Evolutionary conservation across 1,284 basidiomycete species (phyloP).

Genomic region (Neotropicomus parvogracilis): DNA sequence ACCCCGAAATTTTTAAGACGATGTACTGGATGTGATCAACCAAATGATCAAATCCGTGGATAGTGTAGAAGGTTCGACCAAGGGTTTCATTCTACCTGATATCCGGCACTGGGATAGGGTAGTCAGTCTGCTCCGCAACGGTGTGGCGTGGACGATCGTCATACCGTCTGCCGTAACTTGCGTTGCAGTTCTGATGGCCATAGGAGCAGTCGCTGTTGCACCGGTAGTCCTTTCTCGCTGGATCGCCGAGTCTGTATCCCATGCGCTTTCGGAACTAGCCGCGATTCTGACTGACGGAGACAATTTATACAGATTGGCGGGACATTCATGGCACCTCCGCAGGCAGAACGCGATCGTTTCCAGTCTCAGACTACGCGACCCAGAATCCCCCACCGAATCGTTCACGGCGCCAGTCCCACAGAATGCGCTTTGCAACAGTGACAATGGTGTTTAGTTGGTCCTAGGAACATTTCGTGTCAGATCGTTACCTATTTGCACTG

Average conservation of each 20-base stretch:
- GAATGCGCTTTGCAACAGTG: not conserved
- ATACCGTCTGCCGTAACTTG: not conserved
- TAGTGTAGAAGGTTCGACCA: conserved; percentile 6
- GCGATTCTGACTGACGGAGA: not conserved
- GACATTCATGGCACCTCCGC: not conserved
- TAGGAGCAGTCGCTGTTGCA: conserved; percentile 2
- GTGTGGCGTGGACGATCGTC: conserved; percentile 3
- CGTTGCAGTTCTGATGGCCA: not conserved
- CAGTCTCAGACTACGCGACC: conserved; percentile 1
- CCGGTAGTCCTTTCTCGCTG: not conserved
- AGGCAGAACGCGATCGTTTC: conserved; percentile 1
- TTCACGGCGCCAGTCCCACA: not conserved
- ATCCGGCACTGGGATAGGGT: conserved; percentile 8
- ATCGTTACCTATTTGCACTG: no score
- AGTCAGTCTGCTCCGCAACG: not conserved
- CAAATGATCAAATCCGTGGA: conserved; percentile 11
- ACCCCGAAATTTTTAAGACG: not conserved
- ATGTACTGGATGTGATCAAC: conserved; percentile 7
- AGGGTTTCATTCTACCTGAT: conserved; percentile 8
- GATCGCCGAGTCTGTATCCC: not conserved
- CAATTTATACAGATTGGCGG: not conserved
- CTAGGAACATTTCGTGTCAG: no score
- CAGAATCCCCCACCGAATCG: conserved; percentile 1
- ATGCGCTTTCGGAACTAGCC: no score
- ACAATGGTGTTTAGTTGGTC: not conserved